Evolutionary conservation across 2,329 filamentous ascomycete species (phyloP), one percentile per base, ranked within the genome.

Genomic region (Aureobasidium lini): DNA sequence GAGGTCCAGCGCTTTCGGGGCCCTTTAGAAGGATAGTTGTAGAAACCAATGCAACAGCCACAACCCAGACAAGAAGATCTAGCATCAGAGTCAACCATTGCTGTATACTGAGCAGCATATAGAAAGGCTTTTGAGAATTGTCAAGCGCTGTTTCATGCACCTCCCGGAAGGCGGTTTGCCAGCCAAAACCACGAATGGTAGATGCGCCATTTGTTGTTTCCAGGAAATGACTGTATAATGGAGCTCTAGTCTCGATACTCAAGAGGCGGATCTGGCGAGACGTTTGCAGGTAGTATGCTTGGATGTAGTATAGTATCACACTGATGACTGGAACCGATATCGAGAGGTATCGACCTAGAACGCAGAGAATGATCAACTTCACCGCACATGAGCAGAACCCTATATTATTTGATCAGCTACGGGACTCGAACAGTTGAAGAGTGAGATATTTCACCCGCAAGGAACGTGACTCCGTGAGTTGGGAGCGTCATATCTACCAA

Each of bases 151-250:
- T n/a, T n/a, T n/a, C n/a, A n/a, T n/a, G n/a, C n/a, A n/a, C n/a
- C n/a, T n/a, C n/a, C n/a, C n/a, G n/a, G n/a, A n/a, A n/a, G n/a
- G n/a, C n/a, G n/a, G n/a, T n/a, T 13, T 71, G 68, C 78, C 79
- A 82, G 1, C 73, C 73, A 52, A 80, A 82, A 0, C 80, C 77
- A 6, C 80, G 76, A 32, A 84, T 76, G 0, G 78, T 82, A 0
- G 72, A 62, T 0, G 82, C 63, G 0, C 80, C 80, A 5, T 71
- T 67, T 0, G 80, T 64, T 4, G 77, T 77, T 60, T 83, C 81
- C 5, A 76, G 67, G 63, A 83, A 81, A 36, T 81, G 76, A 0
- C 77, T 75, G 64, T 77, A 81, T 0, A 82, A 70, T 1, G 79
- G 78, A 0, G 74, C 72, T 60, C 78, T 77, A 34, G 73, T 70